Percentiles rank a stretch among this genome's conserved stretches.
Evolutionary conservation across 202 grass and related monocot genomes (phyloP).

Genomic region (Setaria italica): DNA sequence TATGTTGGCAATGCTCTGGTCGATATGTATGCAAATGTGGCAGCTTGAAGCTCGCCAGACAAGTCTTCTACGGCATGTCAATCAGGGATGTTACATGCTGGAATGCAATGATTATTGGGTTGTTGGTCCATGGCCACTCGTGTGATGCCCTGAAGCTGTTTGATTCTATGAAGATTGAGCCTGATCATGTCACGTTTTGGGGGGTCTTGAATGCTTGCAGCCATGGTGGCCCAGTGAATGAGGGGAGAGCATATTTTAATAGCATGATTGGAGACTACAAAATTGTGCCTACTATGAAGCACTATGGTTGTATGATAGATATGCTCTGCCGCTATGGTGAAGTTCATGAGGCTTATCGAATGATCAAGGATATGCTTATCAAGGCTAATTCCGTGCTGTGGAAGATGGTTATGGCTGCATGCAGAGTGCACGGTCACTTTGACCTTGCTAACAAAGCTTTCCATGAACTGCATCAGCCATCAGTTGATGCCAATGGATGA

Average conservation of each 20-base stretch:
- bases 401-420: constrained; percentile 77
- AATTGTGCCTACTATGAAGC: constrained; percentile 68
- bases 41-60: constrained; percentile 51
- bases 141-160: constrained; percentile 61
- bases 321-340: constrained; percentile 62
- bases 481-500: constrained; percentile 47
- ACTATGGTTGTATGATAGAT: constrained; percentile 67
- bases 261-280: constrained; percentile 64
- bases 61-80: constrained; percentile 63
- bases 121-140: constrained; percentile 66
- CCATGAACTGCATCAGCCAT: constrained; percentile 14
- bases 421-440: constrained; percentile 59
- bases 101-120: constrained; percentile 76
- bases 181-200: constrained; percentile 59
- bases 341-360: constrained; percentile 67
- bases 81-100: constrained; percentile 66
- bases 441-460: constrained; percentile 49
- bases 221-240: constrained; percentile 61
- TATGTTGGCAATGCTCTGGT: constrained; percentile 67
- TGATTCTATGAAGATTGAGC: constrained; percentile 55
- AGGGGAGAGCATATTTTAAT: constrained; percentile 60
- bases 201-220: constrained; percentile 77
- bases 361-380: constrained; percentile 59
- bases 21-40: constrained; percentile 85
- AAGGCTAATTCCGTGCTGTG: constrained; percentile 57